These are phyloP conservation scores for Caryopteris hybrid DNA, from an alignment of 305 asterid genomes.

Conservation along the genomic window DNA sequence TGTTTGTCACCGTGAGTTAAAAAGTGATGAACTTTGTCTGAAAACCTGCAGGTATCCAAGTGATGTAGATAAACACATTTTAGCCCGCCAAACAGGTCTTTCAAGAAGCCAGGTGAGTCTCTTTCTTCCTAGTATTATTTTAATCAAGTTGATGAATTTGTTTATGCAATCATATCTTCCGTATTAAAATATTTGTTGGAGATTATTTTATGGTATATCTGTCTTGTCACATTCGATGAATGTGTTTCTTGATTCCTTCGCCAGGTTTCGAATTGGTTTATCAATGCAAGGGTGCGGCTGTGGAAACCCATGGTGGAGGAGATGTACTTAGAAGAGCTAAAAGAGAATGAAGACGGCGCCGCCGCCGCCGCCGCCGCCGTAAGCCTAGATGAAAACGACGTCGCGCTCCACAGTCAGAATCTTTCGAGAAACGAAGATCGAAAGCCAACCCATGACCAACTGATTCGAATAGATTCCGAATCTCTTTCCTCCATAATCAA, in stretches of 20 bases:
- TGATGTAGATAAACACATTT: slow-evolving; percentile 90
- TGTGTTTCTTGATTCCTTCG: not conserved
- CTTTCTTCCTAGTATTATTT: slow-evolving; percentile 22
- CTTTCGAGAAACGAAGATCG: slow-evolving; percentile 37
- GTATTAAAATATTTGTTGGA: not conserved
- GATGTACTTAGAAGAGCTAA: slow-evolving; percentile 74
- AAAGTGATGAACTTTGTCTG: not conserved
- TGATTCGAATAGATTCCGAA: slow-evolving; percentile 66
- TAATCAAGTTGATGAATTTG: slow-evolving; percentile 4
- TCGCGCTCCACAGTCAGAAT: slow-evolving; percentile 14
- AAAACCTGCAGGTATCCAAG: slow-evolving; percentile 78
- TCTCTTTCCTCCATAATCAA: slow-evolving; percentile 76
- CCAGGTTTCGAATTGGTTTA: slow-evolving; percentile 89
- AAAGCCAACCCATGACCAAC: slow-evolving; percentile 67
- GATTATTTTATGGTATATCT: slow-evolving; percentile 15
- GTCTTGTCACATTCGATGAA: not conserved
- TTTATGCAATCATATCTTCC: slow-evolving; percentile 17
- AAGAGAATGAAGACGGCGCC: slow-evolving; percentile 30
- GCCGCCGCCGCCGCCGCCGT: not conserved
- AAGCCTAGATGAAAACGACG: not conserved
- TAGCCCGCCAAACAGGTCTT: slow-evolving; percentile 98
- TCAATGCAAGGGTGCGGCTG: slow-evolving; percentile 83
- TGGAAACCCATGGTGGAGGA: slow-evolving; percentile 97
- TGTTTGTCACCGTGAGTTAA: not conserved
- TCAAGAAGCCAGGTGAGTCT: slow-evolving; percentile 98